phyloP scores from a whole-genome alignment of 176 grass and related monocot genomes.

The Oryza rufipogon region DNA sequence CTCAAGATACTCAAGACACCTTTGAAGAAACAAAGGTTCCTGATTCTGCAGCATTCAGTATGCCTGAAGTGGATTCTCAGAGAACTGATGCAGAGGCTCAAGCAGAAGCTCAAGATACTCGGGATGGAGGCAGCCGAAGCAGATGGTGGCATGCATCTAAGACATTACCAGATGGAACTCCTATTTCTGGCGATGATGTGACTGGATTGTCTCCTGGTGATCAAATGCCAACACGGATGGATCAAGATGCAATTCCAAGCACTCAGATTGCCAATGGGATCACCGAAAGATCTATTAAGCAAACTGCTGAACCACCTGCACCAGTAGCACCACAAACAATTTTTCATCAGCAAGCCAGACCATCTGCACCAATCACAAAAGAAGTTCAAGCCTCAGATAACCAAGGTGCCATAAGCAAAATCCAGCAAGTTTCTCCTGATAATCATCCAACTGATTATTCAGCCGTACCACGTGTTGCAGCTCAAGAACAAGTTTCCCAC shows the following conservation, averaged over 20 bases:
- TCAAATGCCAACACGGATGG: conserved; percentile 33
- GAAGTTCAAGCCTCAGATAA: conserved; percentile 13
- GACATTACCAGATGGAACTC: conserved; percentile 22
- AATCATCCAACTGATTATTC: background rate
- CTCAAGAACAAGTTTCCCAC: conserved; percentile 26
- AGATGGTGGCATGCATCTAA: conserved; percentile 12
- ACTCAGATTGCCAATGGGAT: conserved; percentile 25
- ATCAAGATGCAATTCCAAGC: conserved; percentile 4
- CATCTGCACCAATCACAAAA: conserved; percentile 25
- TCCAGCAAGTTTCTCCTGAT: conserved; percentile 32
- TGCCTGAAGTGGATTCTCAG: too few species aligned
- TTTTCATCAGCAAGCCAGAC: conserved; percentile 24
- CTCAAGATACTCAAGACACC: conserved; percentile 19
- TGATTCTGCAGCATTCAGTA: conserved; percentile 32
- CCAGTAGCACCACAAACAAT: conserved; percentile 11
- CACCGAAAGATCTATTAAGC: conserved; percentile 18
- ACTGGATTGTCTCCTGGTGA: conserved; percentile 18
- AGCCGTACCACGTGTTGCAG: conserved; percentile 1
- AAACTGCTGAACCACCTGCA: conserved; percentile 29
- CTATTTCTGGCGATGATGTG: conserved; percentile 20
- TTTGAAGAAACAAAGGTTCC: conserved; percentile 34
- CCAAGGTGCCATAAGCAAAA: conserved; percentile 2
- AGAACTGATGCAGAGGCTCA: conserved; percentile 10
- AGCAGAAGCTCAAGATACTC: conserved; percentile 27
- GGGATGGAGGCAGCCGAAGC: too few species aligned